Evolutionary conservation across 2,329 filamentous ascomycete species (phyloP), one percentile per base, ranked within the genome.

Genomic region (Aspergillus sp.): DNA sequence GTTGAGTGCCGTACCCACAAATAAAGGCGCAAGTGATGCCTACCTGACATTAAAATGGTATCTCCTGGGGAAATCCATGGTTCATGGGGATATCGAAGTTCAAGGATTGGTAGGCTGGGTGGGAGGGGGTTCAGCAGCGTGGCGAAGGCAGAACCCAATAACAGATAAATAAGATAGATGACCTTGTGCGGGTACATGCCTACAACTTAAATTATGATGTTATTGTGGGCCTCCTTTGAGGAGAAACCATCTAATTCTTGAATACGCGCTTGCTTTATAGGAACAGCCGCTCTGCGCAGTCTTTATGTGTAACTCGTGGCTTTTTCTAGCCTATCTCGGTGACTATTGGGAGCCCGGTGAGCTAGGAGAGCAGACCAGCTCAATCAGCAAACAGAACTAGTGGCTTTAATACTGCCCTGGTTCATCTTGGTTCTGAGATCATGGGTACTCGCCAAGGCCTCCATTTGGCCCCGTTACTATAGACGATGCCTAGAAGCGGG

Each of bases 401-500:
- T 17, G 11, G 20, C n/a, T 22, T 20, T 22, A 24, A 22, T 8
- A 50, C 22, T 18, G 8, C 13, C 26, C 5, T 41, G 20, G 17
- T 3, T 48, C 17, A 17, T 24, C 13, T 24, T 45, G 22, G 22
- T 15, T 36, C 34, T 24, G 43, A 45, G n/a, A 45, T 24, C 9
- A 26, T 15, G 20, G 5, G 15, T 57, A 42, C 13, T 24, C 26
- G 36, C 22, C 58, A 53, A 1, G 15, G 24, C 32, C 66, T 62
- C 66, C 66, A 68, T 36, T 30, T n/a, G 58, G 58, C 53, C 2
- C 66, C 65, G 12, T 51, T 56, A 3, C 15, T 3, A 44, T 68
- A 68, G 17, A 69, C 65, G 15, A 61, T 13, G 5, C 54, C 11
- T 4, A 69, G n/a, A 32, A 68, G 39, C 12, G 63, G 65, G 49